Evolutionary conservation across 352 stramenopile species (phyloP).

Genomic region (Pythium utonaiense): DNA sequence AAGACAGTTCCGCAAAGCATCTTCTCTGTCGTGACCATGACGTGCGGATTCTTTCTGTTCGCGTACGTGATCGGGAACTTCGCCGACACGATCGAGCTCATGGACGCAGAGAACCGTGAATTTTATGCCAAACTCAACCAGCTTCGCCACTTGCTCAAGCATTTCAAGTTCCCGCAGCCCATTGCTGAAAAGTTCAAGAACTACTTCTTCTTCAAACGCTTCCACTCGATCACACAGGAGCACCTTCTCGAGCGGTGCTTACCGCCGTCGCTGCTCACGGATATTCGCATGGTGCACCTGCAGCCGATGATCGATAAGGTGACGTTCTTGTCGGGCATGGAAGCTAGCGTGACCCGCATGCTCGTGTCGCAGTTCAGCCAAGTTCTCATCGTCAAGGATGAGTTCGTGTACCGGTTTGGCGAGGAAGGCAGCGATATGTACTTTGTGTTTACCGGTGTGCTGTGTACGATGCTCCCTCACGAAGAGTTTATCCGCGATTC

Average conservation of each 20-base stretch:
- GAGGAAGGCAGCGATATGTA: slow-evolving; percentile 73
- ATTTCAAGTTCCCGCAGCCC: slow-evolving; percentile 44
- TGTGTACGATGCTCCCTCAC: slow-evolving; percentile 42
- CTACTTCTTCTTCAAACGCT: slow-evolving; percentile 72
- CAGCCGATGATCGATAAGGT: slow-evolving; percentile 72
- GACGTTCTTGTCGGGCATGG: slow-evolving; percentile 52
- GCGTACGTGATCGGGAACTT: slow-evolving; percentile 77
- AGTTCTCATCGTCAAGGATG: slow-evolving; percentile 49
- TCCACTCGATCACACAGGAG: slow-evolving; percentile 73
- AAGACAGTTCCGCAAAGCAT: slow-evolving; percentile 48
- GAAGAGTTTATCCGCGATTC: slow-evolving; percentile 32
- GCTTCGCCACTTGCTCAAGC: slow-evolving; percentile 43
- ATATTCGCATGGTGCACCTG: slow-evolving; percentile 66
- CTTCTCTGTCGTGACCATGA: slow-evolving; percentile 58
- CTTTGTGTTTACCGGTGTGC: slow-evolving; percentile 63
- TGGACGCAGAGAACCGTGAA: slow-evolving; percentile 60
- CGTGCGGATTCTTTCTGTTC: slow-evolving; percentile 64
- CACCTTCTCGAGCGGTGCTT: slow-evolving; percentile 57
- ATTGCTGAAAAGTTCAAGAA: slow-evolving; percentile 55
- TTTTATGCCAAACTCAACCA: slow-evolving; percentile 56
- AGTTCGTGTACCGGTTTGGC: slow-evolving; percentile 61
- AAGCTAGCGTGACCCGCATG: slow-evolving; percentile 56
- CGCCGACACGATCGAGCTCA: slow-evolving; percentile 62
- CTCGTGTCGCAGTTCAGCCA: slow-evolving; percentile 69
- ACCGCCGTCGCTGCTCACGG: slow-evolving; percentile 57